Evolutionary conservation across 495 filamentous ascomycete species (phyloP), one percentile per base, ranked within the genome.

Genomic region (Talaromyces trachyspermus): DNA sequence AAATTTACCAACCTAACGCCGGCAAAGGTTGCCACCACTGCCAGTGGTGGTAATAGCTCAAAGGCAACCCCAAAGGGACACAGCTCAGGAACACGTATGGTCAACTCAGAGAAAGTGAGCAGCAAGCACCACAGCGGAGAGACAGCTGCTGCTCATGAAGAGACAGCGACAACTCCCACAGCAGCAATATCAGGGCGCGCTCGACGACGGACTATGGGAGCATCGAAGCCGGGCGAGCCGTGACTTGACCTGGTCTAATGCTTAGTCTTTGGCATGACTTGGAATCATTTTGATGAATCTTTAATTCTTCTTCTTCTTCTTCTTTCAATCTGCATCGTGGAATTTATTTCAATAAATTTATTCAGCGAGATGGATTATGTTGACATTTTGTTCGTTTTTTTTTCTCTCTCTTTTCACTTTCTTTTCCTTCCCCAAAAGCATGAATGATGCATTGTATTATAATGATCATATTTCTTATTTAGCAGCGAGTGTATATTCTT

Each of bases 381-480:
- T 12, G 10, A 12, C 14, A 11, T 12, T 20, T 7, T 38, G 5
- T 9, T 38, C 35, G 11, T 38, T n/a, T 2, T 38, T 9, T 15
- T 5, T 8, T 38, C 4, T 38, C 11, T 38, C 17, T 4, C 22
- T 7, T 38, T 19, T 38, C 17, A 5, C 22, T 7, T 38, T 19
- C 22, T 38, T 7, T 37, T 18, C 35, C 35, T 15, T 14, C 10
- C 9, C 14, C 10, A 38, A 37, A 18, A 38, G 35, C 5, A 10
- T 22, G 35, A 38, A 38, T 20, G 35, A 20, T 38, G 35, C 35
- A 38, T 11, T 38, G 35, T 38, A 38, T 38, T 38, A 38, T 38
- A 38, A 20, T 22, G 12, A 17, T 15, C 5, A 38, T 8, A n/a
- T 12, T 22, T 19, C 7, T 38, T 19, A 38, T n/a, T 38, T 8